These are phyloP conservation scores for Kodamaea suecica DNA, from an alignment of 1,139 yeast species.

Conservation along the genomic window DNA sequence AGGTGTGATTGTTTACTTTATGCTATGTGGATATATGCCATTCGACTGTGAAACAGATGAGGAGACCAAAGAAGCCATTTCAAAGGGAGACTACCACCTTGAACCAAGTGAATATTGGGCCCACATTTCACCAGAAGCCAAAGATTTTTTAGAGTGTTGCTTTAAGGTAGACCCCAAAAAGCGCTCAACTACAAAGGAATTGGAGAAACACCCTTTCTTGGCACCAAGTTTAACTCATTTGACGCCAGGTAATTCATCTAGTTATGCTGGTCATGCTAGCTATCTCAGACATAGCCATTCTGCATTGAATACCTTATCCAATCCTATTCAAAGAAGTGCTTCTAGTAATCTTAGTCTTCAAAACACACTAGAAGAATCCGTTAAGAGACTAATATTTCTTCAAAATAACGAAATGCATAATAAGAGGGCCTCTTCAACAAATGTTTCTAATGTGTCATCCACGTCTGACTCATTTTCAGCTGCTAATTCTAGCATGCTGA, in stretches of 20 bases:
- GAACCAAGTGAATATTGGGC: constrained; percentile 62
- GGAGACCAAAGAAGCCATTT: constrained; percentile 65
- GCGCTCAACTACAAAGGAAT: constrained; percentile 48
- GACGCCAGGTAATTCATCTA: background rate
- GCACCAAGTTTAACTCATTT: background rate
- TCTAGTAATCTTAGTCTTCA: constrained; percentile 3
- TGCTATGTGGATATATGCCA: constrained; percentile 75
- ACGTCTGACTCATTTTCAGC: too few relatives aligned
- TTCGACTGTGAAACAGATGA: constrained; percentile 73
- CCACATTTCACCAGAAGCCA: constrained; percentile 51
- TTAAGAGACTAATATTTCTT: constrained; percentile 8
- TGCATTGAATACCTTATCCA: background rate
- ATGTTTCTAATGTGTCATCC: too few relatives aligned
- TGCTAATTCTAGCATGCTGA: background rate
- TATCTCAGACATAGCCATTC: constrained; percentile 1
- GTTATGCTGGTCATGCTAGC: background rate
- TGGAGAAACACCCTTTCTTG: constrained; percentile 53
- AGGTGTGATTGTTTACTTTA: constrained; percentile 69
- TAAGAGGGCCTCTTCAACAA: background rate
- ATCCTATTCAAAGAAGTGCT: background rate
- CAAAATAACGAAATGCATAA: constrained; percentile 4
- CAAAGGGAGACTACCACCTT: constrained; percentile 53
- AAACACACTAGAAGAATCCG: constrained; percentile 8
- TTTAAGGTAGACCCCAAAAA: constrained; percentile 43
- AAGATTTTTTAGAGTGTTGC: constrained; percentile 58